Base-by-base conservation (phyloP, 2,329 filamentous ascomycete species). In the Aspergillus sergii region DNA sequence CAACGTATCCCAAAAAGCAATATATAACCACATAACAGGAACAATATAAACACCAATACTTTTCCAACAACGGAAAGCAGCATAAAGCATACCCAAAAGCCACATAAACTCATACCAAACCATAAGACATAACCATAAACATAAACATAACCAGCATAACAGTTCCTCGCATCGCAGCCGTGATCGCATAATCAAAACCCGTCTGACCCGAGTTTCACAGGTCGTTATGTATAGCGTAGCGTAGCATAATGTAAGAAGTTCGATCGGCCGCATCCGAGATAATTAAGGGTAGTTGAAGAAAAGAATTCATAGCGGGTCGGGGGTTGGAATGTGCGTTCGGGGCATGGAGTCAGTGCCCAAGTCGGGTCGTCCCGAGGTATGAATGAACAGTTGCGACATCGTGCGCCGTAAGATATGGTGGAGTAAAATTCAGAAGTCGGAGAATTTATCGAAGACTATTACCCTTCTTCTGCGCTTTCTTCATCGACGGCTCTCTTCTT, bases 401-500 rank as follows among this genome's bases (percentile, higher is more conserved):
- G 45, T 48, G 23, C 12, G 12, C 5, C n/a, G 45, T 14, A 3
- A 9, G 21, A 14, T 26, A 48, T 32, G 19, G 19, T n/a, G 21
- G 48, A 10, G n/a, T 34, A 12, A 51, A 48, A 34, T 41, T 10
- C 45, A 23, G 1, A 23, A 6, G 5, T 23, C 21, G 19, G 45
- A 14, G 16, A 6, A 11, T 32, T n/a, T 41, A 8, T 41, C 16
- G 39, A 7, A 32, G 28, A n/a, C 28, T 53, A 39, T 60, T 57
- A 64, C 28, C 61, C 69, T 43, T 66, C 74, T 11, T 68, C 71
- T 1, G 53, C 71, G 45, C 69, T 73, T 64, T 78, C 75, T 43
- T 78, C 75, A 41, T 79, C 78, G 6, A 61, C 58, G 9, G 72
- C 68, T 19, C 70, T 70, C 61, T 71, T 71, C 60, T 65, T 65